These are phyloP conservation scores for Coniosporium apollinis DNA, from an alignment of 495 filamentous ascomycete species.

Conservation along the genomic window DNA sequence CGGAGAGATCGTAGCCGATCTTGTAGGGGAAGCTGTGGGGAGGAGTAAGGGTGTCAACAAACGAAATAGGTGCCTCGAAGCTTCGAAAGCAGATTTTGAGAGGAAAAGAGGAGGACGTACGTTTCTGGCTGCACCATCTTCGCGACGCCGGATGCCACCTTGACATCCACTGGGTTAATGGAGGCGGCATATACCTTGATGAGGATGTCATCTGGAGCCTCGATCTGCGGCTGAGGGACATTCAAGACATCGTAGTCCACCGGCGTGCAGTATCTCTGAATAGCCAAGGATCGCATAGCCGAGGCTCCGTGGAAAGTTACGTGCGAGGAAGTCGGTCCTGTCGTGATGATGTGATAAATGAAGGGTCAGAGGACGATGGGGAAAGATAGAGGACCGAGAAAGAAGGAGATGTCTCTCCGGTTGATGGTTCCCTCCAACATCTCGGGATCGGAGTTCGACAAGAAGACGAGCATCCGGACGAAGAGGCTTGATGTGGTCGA, in stretches of 20 bases:
- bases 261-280: background rate
- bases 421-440: no score
- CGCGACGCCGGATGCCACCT: slow-evolving; percentile 22
- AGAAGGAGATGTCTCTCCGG: no score
- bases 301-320: background rate
- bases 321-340: background rate
- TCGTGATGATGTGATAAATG: background rate
- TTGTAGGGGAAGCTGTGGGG: slow-evolving; percentile 25
- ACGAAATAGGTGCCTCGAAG: background rate
- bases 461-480: no score
- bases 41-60: background rate
- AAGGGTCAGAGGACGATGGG: background rate
- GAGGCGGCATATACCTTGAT: slow-evolving; percentile 34
- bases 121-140: slow-evolving; percentile 17
- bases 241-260: background rate
- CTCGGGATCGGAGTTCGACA: no score
- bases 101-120: slow-evolving; percentile 5
- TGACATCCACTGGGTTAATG: slow-evolving; percentile 34
- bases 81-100: slow-evolving; percentile 1
- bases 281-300: background rate
- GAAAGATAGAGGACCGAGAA: background rate
- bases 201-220: slow-evolving; percentile 27
- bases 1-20: slow-evolving; percentile 31
- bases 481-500: no score
- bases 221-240: background rate